phyloP scores from a whole-genome alignment of 1,284 basidiomycete species.

The Paramarasmius palmivorus region DNA sequence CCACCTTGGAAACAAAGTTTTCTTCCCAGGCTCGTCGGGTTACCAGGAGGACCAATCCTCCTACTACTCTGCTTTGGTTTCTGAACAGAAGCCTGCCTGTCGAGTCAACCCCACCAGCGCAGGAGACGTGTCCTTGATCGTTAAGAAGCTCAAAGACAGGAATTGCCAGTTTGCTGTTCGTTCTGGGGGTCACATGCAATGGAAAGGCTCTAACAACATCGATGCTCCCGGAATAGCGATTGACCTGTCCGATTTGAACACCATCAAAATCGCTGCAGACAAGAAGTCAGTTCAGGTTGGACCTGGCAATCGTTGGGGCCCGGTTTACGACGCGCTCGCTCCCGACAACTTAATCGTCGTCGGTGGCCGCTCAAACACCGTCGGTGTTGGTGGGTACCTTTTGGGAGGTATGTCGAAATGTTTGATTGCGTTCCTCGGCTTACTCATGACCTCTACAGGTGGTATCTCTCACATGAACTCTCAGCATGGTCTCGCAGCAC shows the following conservation, averaged over 20 bases:
- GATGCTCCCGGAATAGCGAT: neutral
- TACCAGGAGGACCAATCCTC: slow-evolving; percentile 1
- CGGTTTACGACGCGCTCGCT: slow-evolving; percentile 32
- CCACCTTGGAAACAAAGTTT: neutral
- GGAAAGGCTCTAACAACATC: slow-evolving; percentile 10
- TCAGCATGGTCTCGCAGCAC: slow-evolving; percentile 18
- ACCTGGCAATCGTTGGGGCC: slow-evolving; percentile 33
- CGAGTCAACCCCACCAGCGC: slow-evolving; percentile 4
- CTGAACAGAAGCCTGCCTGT: slow-evolving; percentile 2
- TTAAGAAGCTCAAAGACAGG: neutral
- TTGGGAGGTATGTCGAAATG: slow-evolving; percentile 26
- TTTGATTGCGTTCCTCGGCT: neutral
- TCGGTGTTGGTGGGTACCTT: slow-evolving; percentile 34
- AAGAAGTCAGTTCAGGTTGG: slow-evolving; percentile 27
- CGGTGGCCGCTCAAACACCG: slow-evolving; percentile 33
- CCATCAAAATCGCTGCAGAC: slow-evolving; percentile 22
- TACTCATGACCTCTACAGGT: slow-evolving; percentile 6
- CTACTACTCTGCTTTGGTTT: slow-evolving; percentile 8
- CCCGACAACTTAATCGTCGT: slow-evolving; percentile 28
- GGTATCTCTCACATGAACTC: slow-evolving; percentile 19
- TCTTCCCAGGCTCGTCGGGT: neutral
- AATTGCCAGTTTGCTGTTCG: slow-evolving; percentile 9
- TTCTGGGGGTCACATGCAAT: slow-evolving; percentile 12
- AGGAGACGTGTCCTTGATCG: slow-evolving; percentile 6
- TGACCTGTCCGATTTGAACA: slow-evolving; percentile 23